Base-by-base conservation (phyloP, 108 stramenopile species). In the Nitzschia sp. region DNA sequence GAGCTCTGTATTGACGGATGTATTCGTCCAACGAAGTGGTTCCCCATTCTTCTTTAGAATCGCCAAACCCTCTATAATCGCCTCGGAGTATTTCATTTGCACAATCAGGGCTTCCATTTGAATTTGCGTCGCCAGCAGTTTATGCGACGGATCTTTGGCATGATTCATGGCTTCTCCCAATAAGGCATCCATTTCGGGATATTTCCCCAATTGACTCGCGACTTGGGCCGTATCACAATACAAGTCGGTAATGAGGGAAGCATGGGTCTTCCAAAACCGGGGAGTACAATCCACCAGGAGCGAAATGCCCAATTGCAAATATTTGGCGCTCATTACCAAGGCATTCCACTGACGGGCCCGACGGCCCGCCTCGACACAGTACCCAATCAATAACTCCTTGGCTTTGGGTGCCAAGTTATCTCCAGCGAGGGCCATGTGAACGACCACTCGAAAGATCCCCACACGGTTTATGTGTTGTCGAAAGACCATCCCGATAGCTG, bases 181-280 rank as follows among this genome's bases (percentile, higher is more conserved):
- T 26, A 31, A 34, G 33, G 30, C 33, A 17, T 58, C 56, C 56
- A 58, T 58, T 31, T 34, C 32, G 3, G 22, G 15, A 34, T 34
- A 58, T 17, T 58, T 58, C n/a, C 56, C 56, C 8, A 34, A n/a
- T 15, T 3, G 16, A 3, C 9, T 4, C 16, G 30, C 30, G 5
- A 58, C 56, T 34, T 58, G 25, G 4, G 56, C 56, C 22, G 56
- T 34, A 34, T 31, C 56, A 34, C 56, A 34, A 22, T 58, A 58
- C 56, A 58, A 34, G 27, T 31, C 56, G n/a, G 28, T 15, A 58
- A 31, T 58, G n/a, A 58, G 27, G 48, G 48, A 21, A 28, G 30
- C 27, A 4, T 58, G 33, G 8, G 30, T 31, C 19, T 58, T 31
- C 56, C 56, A 34, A 3, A 8, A 58, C 21, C 28, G 23, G n/a